A percentile compares a stretch with the other conserved stretches of the same genome.
phyloP scores from a whole-genome alignment of 257 asterid genomes.

The Marsdenia floribunda region DNA sequence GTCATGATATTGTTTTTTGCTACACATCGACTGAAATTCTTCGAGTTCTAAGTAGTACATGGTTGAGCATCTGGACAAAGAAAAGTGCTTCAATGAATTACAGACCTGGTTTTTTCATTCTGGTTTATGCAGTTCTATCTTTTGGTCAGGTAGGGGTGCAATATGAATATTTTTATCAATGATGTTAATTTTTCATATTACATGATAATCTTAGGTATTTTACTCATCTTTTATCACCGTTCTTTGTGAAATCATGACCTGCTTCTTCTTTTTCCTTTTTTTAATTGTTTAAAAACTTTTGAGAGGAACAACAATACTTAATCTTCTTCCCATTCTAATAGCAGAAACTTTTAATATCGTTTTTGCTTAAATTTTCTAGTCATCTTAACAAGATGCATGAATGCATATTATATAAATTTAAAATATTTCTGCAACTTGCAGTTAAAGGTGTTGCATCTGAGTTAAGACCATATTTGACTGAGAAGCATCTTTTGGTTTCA shows the following conservation, averaged over 20 bases:
- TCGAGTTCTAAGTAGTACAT: conserved; percentile 83
- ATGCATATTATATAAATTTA: not conserved
- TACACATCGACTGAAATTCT: conserved; percentile 64
- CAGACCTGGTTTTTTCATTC: conserved; percentile 60
- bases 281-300: not conserved
- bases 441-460: conserved; percentile 67
- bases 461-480: conserved; percentile 58
- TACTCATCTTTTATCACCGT: not conserved
- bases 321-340: not conserved
- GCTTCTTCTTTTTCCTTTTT: not conserved
- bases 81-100: conserved; percentile 46
- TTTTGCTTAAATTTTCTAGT: not conserved
- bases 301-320: not conserved
- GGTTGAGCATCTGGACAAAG: conserved; percentile 92
- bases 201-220: not conserved
- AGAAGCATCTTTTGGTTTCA: conserved; percentile 77
- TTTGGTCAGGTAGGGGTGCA: conserved; percentile 34
- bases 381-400: not conserved
- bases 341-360: not conserved
- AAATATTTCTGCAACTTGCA: conserved; percentile 24
- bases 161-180: not conserved
- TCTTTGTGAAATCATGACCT: not conserved
- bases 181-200: not conserved
- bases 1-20: conserved; percentile 61
- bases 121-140: conserved; percentile 74